phyloP scores from a whole-genome alignment of 805 yeast species.

The Candida bentonensis region DNA sequence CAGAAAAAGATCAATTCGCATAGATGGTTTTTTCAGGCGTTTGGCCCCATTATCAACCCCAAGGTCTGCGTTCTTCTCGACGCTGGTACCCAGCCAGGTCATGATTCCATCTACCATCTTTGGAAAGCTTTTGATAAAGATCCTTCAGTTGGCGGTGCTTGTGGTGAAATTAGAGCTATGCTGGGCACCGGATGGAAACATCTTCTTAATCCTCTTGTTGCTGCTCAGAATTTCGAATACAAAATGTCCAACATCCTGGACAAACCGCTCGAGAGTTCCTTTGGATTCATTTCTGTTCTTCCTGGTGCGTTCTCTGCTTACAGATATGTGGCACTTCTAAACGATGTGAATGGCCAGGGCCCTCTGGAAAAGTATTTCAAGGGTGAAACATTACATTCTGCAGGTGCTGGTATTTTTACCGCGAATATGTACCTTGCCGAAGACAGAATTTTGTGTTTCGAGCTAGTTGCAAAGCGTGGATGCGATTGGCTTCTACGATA shows the following conservation, averaged over 20 bases:
- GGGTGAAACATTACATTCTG: slow-evolving; percentile 72
- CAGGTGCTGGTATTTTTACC: slow-evolving; percentile 69
- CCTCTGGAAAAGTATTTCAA: slow-evolving; percentile 85
- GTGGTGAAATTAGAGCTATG: slow-evolving; percentile 90
- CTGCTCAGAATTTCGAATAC: slow-evolving; percentile 94
- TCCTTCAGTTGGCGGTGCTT: slow-evolving; percentile 87
- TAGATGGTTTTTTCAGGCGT: slow-evolving; percentile 93
- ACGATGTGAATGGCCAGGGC: slow-evolving; percentile 55
- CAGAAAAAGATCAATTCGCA: slow-evolving; percentile 88
- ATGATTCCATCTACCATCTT: slow-evolving; percentile 69
- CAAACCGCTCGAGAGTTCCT: slow-evolving; percentile 88
- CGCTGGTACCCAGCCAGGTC: slow-evolving; percentile 87
- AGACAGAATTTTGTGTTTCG: slow-evolving; percentile 90
- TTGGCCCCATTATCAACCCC: slow-evolving; percentile 71
- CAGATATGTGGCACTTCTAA: slow-evolving; percentile 63
- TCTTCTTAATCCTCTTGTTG: slow-evolving; percentile 74
- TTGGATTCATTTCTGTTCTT: slow-evolving; percentile 86
- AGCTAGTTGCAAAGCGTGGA: slow-evolving; percentile 71
- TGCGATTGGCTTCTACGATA: slow-evolving; percentile 70
- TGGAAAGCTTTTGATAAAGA: slow-evolving; percentile 75
- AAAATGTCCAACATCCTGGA: slow-evolving; percentile 90
- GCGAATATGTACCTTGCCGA: slow-evolving; percentile 96
- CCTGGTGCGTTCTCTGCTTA: slow-evolving; percentile 98
- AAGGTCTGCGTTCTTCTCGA: slow-evolving; percentile 73
- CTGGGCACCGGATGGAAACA: slow-evolving; percentile 46